A percentile compares a stretch with the other conserved stretches of the same genome.
phyloP scores from a whole-genome alignment of 2,329 filamentous ascomycete genomes.

The Ilyonectria robusta region DNA sequence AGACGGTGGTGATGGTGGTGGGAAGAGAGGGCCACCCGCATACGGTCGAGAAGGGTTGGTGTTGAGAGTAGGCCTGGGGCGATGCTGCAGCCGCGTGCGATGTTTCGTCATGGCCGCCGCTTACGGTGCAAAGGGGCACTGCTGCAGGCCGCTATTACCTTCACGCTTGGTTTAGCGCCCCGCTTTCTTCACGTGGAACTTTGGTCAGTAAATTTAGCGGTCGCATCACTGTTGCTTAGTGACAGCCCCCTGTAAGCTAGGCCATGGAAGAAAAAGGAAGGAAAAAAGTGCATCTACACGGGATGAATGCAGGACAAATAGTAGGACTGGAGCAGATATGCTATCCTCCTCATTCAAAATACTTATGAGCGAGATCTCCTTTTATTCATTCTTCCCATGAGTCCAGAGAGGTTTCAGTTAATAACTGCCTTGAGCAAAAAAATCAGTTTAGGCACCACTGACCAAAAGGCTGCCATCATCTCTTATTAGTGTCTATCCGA shows the following conservation, averaged over 20 bases:
- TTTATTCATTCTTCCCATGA: too few relatives aligned
- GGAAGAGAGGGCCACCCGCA: not conserved
- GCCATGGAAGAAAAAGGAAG: not conserved
- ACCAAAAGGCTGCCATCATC: too few relatives aligned
- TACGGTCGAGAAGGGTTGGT: conserved; percentile 21
- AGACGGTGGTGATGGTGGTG: conserved; percentile 5
- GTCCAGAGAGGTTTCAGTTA: too few relatives aligned
- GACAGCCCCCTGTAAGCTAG: not conserved
- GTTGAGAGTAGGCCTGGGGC: conserved; percentile 24
- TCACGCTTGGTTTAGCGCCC: conserved; percentile 37
- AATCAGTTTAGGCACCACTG: too few relatives aligned
- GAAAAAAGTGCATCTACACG: too few relatives aligned
- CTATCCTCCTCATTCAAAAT: too few relatives aligned
- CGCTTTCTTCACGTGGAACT: conserved; percentile 35
- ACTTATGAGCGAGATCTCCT: too few relatives aligned
- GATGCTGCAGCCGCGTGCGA: conserved; percentile 25
- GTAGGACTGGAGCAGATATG: too few relatives aligned
- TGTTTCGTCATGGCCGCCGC: conserved; percentile 49
- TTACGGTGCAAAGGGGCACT: conserved; percentile 46
- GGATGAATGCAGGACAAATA: too few relatives aligned
- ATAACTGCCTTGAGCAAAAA: too few relatives aligned
- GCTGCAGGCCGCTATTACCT: conserved; percentile 37
- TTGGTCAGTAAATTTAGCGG: conserved; percentile 21
- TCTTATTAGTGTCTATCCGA: too few relatives aligned
- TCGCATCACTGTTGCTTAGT: conserved; percentile 27